Conservation (phyloP, 345 rosid genomes). For the Eucalyptus marginata region DNA sequence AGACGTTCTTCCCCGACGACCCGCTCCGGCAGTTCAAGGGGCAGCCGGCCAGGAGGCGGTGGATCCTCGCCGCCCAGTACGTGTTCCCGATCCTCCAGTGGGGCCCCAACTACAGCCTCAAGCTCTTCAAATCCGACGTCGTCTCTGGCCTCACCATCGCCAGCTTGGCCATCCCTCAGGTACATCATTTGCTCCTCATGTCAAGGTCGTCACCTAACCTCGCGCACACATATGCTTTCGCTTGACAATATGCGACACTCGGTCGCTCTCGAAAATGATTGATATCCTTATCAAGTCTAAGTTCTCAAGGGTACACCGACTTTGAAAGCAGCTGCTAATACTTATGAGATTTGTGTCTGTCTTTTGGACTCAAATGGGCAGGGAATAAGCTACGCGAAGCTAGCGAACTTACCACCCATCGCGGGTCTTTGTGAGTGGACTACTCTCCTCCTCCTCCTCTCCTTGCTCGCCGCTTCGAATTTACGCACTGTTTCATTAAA, state of each 20-base stretch:
- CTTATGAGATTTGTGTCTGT: not conserved
- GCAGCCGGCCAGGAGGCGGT: constrained; percentile 31
- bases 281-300: not conserved
- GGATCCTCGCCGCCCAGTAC: constrained; percentile 62
- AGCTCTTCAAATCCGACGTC: constrained; percentile 72
- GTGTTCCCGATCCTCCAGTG: constrained; percentile 86
- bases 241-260: not conserved
- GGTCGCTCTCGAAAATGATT: not conserved
- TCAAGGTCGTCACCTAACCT: not conserved
- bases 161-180: constrained; percentile 99
- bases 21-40: constrained; percentile 94
- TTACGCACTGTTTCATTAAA: not conserved
- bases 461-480: not conserved
- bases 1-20: constrained; percentile 93
- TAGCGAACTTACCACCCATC: constrained; percentile 82
- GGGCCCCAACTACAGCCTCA: constrained; percentile 68
- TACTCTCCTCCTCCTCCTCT: not conserved
- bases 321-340: not conserved
- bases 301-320: not conserved
- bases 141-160: constrained; percentile 95
- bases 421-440: constrained; percentile 82
- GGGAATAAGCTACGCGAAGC: constrained; percentile 97
- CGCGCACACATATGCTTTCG: not conserved
- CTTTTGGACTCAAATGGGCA: constrained; percentile 8
- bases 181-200: not conserved